phyloP scores from a whole-genome alignment of 768 basidiomycete genomes.

The Strobilomyces dryophilus region DNA sequence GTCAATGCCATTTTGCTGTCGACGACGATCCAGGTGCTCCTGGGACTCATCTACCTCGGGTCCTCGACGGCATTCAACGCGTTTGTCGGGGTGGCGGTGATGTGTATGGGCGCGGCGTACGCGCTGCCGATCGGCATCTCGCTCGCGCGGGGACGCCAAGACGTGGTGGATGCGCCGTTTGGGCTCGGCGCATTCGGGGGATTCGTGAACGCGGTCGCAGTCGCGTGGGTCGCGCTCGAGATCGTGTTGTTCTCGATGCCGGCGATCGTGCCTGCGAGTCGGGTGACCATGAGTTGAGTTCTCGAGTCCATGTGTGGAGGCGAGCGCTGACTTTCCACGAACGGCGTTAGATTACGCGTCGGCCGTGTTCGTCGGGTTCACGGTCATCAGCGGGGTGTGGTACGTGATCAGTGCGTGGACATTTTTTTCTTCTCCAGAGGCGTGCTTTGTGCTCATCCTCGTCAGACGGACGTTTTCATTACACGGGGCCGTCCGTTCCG shows the following conservation, averaged over 20 bases:
- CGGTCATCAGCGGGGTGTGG: slow-evolving; percentile 53
- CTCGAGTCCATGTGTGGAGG: not conserved
- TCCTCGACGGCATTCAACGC: slow-evolving; percentile 63
- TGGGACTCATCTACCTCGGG: slow-evolving; percentile 62
- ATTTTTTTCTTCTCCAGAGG: not conserved
- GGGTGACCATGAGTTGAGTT: slow-evolving; percentile 42
- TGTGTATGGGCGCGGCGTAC: slow-evolving; percentile 60
- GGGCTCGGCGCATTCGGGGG: slow-evolving; percentile 43
- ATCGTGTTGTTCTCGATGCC: slow-evolving; percentile 70
- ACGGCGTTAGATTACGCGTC: slow-evolving; percentile 53
- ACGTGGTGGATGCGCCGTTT: slow-evolving; percentile 49
- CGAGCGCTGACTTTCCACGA: not conserved
- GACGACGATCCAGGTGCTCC: slow-evolving; percentile 51
- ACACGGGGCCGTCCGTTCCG: slow-evolving; percentile 40
- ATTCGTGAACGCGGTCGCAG: slow-evolving; percentile 45
- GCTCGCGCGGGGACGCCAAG: slow-evolving; percentile 40
- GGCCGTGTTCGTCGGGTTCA: slow-evolving; percentile 64
- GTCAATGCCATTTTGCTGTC: slow-evolving; percentile 59
- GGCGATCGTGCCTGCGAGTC: slow-evolving; percentile 51
- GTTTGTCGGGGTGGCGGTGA: slow-evolving; percentile 63
- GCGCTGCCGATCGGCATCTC: slow-evolving; percentile 58
- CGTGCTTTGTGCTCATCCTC: not conserved
- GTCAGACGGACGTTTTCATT: slow-evolving; percentile 43
- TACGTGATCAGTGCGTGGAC: slow-evolving; percentile 49
- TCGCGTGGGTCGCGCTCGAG: slow-evolving; percentile 59